Conservation (phyloP, 2,329 filamentous ascomycete species). For the Aphanoascus verrucosus region DNA sequence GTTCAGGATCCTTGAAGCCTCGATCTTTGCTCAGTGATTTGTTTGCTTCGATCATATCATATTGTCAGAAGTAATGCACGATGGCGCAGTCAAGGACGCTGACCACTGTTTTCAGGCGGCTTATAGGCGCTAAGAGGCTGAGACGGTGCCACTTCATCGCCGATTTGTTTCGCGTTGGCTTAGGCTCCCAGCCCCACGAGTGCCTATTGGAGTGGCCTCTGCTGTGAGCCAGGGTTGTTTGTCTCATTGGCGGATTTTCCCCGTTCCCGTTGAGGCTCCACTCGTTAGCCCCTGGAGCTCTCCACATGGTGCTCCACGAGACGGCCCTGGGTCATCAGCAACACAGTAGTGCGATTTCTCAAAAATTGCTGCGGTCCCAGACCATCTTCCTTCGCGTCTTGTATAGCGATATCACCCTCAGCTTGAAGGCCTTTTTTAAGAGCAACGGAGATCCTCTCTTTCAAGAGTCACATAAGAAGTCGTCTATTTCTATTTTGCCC, state of each 20-base stretch:
- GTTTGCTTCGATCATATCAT: no score
- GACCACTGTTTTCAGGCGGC: not conserved
- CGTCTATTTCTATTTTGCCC: no score
- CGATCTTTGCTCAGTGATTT: no score
- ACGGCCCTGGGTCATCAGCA: not conserved
- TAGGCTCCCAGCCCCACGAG: not conserved
- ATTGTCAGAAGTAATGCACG: not conserved
- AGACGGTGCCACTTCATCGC: not conserved
- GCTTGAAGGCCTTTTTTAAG: no score
- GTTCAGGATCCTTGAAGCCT: no score
- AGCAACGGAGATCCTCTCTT: no score
- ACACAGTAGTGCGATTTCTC: not conserved
- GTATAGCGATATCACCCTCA: no score
- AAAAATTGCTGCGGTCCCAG: no score
- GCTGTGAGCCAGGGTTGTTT: not conserved
- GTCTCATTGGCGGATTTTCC: not conserved
- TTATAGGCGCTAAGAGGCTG: not conserved
- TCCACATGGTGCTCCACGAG: conserved; percentile 4
- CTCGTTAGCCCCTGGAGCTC: not conserved
- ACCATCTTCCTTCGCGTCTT: no score
- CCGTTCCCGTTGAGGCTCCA: not conserved
- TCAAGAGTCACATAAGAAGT: no score
- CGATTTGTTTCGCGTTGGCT: not conserved
- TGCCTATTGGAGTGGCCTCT: not conserved
- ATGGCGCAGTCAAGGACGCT: not conserved